Conservation (phyloP, 768 basidiomycete genomes). For the Tulasnella sp. region DNA sequence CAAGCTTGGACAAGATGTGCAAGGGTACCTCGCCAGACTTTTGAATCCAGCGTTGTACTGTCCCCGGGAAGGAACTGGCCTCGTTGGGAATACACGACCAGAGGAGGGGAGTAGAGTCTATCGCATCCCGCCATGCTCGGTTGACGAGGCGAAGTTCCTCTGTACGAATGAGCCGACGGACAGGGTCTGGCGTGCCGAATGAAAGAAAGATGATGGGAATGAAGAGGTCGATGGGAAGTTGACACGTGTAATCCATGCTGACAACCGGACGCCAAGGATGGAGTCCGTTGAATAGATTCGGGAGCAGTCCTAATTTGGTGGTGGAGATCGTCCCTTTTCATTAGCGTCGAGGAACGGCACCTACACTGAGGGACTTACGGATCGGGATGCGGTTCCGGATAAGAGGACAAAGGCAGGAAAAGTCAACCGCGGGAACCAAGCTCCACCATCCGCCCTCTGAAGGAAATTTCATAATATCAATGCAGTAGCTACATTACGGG, state of each 20-base stretch:
- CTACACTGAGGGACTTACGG: background rate
- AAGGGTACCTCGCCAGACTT: background rate
- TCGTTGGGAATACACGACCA: background rate
- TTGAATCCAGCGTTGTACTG: background rate
- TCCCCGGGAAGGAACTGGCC: background rate
- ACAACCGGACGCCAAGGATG: no score
- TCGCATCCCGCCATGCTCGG: no score
- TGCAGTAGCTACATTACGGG: no score
- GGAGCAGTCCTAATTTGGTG: no score
- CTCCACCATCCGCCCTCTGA: no score
- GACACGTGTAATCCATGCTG: background rate
- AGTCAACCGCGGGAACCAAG: no score
- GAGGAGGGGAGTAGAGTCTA: background rate
- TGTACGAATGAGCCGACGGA: no score
- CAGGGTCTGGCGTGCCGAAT: background rate
- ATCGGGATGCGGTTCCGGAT: background rate
- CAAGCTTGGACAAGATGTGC: background rate
- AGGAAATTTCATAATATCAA: no score
- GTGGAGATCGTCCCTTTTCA: no score
- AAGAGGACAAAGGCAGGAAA: background rate
- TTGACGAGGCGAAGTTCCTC: no score
- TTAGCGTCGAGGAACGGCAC: background rate
- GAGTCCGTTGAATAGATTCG: background rate
- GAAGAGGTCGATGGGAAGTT: background rate
- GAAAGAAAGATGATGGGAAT: background rate